Conservation (phyloP, 2,329 filamentous ascomycete species). For the Coniella vitis region DNA sequence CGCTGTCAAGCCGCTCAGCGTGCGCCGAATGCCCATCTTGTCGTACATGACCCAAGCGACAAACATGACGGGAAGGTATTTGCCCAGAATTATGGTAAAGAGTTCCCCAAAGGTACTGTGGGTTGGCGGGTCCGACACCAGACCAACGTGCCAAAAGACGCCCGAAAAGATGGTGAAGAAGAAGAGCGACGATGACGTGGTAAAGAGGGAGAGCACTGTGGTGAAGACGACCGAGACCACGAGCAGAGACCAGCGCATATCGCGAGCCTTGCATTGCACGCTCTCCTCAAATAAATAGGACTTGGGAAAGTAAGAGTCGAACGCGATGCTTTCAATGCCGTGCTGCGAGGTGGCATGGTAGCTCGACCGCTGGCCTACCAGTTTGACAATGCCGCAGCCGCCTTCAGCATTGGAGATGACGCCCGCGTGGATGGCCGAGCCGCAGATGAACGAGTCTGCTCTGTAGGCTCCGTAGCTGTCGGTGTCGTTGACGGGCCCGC, state of each 20-base stretch:
- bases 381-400: constrained; percentile 65
- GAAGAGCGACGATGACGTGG: constrained; percentile 69
- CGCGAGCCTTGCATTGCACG: constrained; percentile 61
- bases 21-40: constrained; percentile 69
- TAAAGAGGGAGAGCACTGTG: constrained; percentile 71
- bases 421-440: constrained; percentile 68
- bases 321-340: constrained; percentile 69
- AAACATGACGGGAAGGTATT: constrained; percentile 82
- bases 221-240: constrained; percentile 77
- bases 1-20: constrained; percentile 65
- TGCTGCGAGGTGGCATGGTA: constrained; percentile 61
- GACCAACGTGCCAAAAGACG: constrained; percentile 82
- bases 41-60: constrained; percentile 82
- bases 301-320: constrained; percentile 84
- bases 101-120: constrained; percentile 61
- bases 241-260: constrained; percentile 79
- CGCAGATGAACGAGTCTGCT: constrained; percentile 75
- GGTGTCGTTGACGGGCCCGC: constrained; percentile 47
- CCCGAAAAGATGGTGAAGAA: constrained; percentile 78
- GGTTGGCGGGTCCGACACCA: constrained; percentile 80
- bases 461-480: constrained; percentile 60
- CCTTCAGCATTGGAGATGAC: constrained; percentile 59
- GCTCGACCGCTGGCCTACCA: constrained; percentile 60
- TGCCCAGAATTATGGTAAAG: constrained; percentile 70
- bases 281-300: constrained; percentile 69